Evolutionary conservation across 176 grass and related monocot species (phyloP).

Genomic region (Oryza nivara): DNA sequence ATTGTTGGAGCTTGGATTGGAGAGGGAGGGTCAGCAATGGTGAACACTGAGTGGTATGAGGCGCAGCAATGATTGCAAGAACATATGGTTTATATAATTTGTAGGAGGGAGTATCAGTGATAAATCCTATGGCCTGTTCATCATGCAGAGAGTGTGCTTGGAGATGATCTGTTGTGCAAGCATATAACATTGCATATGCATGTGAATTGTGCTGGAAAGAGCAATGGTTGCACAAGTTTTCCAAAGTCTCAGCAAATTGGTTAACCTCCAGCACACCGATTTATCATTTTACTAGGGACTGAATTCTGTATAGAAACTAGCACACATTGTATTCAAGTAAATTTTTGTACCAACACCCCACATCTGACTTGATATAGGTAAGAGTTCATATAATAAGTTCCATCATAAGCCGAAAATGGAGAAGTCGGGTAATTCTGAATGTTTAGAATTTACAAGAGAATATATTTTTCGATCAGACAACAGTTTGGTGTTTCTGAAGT

Average conservation of each 20-base stretch:
- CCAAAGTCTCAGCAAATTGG: background rate
- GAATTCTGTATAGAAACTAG: too few relatives aligned
- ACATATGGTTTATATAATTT: background rate
- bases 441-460: background rate
- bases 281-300: too few relatives aligned
- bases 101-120: background rate
- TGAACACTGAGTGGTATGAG: background rate
- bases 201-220: slow-evolving; percentile 43
- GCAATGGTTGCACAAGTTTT: slow-evolving; percentile 18
- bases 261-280: background rate
- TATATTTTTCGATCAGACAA: background rate
- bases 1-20: slow-evolving; percentile 26
- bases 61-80: background rate
- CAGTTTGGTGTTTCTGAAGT: slow-evolving; percentile 17
- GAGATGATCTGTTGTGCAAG: slow-evolving; percentile 44
- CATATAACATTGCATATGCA: slow-evolving; percentile 29
- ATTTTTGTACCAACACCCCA: background rate
- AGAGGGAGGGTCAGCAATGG: slow-evolving; percentile 13
- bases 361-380: background rate
- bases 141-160: slow-evolving; percentile 36
- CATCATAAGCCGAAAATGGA: background rate
- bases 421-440: background rate
- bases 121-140: slow-evolving; percentile 34
- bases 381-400: background rate
- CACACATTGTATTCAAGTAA: too few relatives aligned